These are phyloP conservation scores for Candida schatavii DNA, from an alignment of 805 yeast genomes.

Conservation along the genomic window DNA sequence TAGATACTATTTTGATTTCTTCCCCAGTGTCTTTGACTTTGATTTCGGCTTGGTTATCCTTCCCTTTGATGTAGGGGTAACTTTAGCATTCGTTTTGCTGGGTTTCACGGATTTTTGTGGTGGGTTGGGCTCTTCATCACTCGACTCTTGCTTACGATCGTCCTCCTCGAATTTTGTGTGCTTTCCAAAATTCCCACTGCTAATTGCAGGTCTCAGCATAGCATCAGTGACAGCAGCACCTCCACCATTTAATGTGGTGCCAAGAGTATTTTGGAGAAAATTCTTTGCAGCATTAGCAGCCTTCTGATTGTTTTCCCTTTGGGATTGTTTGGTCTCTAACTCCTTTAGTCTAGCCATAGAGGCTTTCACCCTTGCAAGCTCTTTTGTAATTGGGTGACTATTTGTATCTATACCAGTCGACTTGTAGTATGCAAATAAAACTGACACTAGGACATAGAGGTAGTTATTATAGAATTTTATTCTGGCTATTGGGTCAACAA, in stretches of 20 bases:
- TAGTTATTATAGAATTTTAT: slow-evolving; percentile 34
- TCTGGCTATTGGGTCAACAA: slow-evolving; percentile 23
- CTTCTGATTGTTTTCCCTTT: slow-evolving; percentile 20
- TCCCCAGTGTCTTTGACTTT: neutral
- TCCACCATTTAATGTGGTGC: slow-evolving; percentile 25
- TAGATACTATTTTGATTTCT: neutral
- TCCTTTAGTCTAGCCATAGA: slow-evolving; percentile 60
- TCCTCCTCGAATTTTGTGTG: slow-evolving; percentile 35
- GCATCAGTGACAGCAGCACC: slow-evolving; percentile 28
- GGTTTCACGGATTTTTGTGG: neutral
- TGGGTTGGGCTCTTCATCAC: slow-evolving; percentile 6
- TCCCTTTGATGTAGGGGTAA: neutral
- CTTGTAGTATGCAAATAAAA: slow-evolving; percentile 59
- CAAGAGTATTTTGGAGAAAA: slow-evolving; percentile 46
- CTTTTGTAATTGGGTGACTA: slow-evolving; percentile 63
- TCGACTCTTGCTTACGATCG: neutral
- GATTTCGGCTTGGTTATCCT: neutral
- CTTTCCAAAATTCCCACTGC: slow-evolving; percentile 34
- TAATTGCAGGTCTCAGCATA: slow-evolving; percentile 36
- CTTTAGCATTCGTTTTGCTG: neutral
- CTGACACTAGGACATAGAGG: slow-evolving; percentile 54
- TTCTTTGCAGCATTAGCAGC: slow-evolving; percentile 44
- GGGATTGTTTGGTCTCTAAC: slow-evolving; percentile 21
- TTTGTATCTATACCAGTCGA: slow-evolving; percentile 55
- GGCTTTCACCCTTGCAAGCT: slow-evolving; percentile 61